Conservation (phyloP, 1,284 basidiomycete species). For the Cutaneotrichosporon sp. region DNA sequence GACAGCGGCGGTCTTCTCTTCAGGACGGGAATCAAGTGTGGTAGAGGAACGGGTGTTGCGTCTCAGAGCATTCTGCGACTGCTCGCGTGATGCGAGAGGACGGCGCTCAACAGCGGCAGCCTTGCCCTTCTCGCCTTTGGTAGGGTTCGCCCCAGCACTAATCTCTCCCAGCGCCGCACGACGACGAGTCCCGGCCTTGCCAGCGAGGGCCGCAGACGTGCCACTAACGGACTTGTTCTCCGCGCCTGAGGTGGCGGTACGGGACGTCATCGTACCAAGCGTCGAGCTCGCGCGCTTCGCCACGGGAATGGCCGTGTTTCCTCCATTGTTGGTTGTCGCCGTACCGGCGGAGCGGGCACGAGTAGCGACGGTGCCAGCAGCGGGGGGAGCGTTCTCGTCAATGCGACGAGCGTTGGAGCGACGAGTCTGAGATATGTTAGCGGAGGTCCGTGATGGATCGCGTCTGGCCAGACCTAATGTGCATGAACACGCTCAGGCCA, state of each 20-base stretch:
- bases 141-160: slow-evolving; percentile 25
- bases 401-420: slow-evolving; percentile 31
- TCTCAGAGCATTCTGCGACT: slow-evolving; percentile 7
- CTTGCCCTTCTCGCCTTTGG: slow-evolving; percentile 19
- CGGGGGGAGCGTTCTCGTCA: slow-evolving; percentile 45
- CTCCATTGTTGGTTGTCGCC: slow-evolving; percentile 12
- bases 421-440: slow-evolving; percentile 34
- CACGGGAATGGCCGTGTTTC: slow-evolving; percentile 33
- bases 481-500: not conserved
- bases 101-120: slow-evolving; percentile 19
- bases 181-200: slow-evolving; percentile 17
- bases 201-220: not conserved
- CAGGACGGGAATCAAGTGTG: slow-evolving; percentile 7
- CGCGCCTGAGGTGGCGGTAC: slow-evolving; percentile 6
- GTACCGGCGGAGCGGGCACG: slow-evolving; percentile 21
- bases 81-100: slow-evolving; percentile 22
- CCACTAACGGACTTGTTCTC: slow-evolving; percentile 12
- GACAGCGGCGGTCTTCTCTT: slow-evolving; percentile 19
- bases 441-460: not conserved
- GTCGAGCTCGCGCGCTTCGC: slow-evolving; percentile 31
- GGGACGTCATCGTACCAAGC: slow-evolving; percentile 11
- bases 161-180: slow-evolving; percentile 46
- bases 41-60: slow-evolving; percentile 7
- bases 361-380: slow-evolving; percentile 21
- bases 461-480: not conserved